These are phyloP conservation scores for Rasamsonia emersonii DNA, from an alignment of 2,329 filamentous ascomycete genomes.

Conservation along the genomic window DNA sequence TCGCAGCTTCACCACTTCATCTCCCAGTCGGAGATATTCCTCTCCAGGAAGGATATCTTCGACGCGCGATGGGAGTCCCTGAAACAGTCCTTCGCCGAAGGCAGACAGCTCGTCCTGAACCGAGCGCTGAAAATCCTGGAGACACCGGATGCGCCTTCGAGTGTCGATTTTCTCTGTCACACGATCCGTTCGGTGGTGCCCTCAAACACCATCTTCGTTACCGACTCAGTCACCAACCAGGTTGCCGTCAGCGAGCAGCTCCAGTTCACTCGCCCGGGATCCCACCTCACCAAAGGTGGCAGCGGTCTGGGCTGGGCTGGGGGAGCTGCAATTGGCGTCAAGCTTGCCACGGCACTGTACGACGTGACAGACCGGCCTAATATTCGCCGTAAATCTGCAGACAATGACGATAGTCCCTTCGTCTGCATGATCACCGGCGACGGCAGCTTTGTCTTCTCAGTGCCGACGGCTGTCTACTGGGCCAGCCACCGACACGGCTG, in stretches of 20 bases:
- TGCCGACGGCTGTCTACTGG: slow-evolving; percentile 59
- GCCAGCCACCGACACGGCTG: slow-evolving; percentile 56
- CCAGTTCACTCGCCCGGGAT: slow-evolving; percentile 7
- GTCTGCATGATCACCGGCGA: slow-evolving; percentile 57
- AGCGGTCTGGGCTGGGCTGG: slow-evolving; percentile 73
- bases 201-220: slow-evolving; percentile 58
- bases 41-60: slow-evolving; percentile 4
- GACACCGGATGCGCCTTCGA: slow-evolving; percentile 49
- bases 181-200: slow-evolving; percentile 49
- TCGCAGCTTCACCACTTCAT: slow-evolving; percentile 6
- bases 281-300: slow-evolving; percentile 59
- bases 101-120: slow-evolving; percentile 3
- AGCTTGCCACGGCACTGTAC: slow-evolving; percentile 52
- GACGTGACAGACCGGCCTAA: slow-evolving; percentile 21
- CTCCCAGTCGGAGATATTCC: slow-evolving; percentile 7
- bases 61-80: slow-evolving; percentile 7
- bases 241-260: slow-evolving; percentile 18
- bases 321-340: slow-evolving; percentile 64
- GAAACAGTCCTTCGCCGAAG: slow-evolving; percentile 6
- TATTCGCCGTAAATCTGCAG: slow-evolving; percentile 4
- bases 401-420: slow-evolving; percentile 41
- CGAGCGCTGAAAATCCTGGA: slow-evolving; percentile 8
- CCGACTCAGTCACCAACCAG: slow-evolving; percentile 70
- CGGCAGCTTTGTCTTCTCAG: slow-evolving; percentile 56
- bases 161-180: slow-evolving; percentile 46